Base-by-base conservation (phyloP, 2,329 filamentous ascomycete genomes). In the Kalmusia sp. region DNA sequence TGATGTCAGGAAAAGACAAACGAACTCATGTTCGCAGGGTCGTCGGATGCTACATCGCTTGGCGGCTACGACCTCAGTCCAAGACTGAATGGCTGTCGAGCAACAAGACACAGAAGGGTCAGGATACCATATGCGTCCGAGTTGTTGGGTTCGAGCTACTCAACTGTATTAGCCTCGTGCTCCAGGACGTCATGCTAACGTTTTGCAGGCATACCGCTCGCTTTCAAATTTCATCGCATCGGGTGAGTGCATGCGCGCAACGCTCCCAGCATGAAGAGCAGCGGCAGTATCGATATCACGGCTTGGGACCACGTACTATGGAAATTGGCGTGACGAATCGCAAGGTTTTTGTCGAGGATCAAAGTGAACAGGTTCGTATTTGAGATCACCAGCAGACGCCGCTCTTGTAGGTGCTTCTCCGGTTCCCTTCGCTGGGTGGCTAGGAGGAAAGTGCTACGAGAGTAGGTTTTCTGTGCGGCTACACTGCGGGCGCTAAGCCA, bases 221-320 rank as follows among this genome's bases (percentile, higher is more conserved):
- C 91, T 75, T 82, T 95, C 72, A 95, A n/a, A 95, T 79, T 95
- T 95, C 80, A 90, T 95, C 79, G 91, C 91, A 75, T 91, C 90
- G 80, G 90, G 91, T 95, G 87, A 93, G 91, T 93, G 76, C 68
- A 75, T 57, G 52, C 55, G 55, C 62, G 73, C 68, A 51, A 54
- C 57, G 67, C 63, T 65, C 73, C 65, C 66, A 64, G 74, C 58
- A 57, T 67, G 64, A 80, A 80, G 77, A 79, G 78, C 74, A 78
- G 80, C 82, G 86, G 87, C 86, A 87, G 87, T 83, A 85, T 85
- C 84, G 82, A 77, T 70, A 63, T 44, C 52, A 58, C 58, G 45
- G 59, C 48, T 59, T 58, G 46, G 31, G 51, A 41, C 40, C 48
- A 46, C 43, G 25, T 52, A n/a, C n/a, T n/a, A n/a, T 40, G 47